These are phyloP conservation scores for Parastagonospora nodorum DNA, from an alignment of 2,329 filamentous ascomycete species.

Conservation along the genomic window DNA sequence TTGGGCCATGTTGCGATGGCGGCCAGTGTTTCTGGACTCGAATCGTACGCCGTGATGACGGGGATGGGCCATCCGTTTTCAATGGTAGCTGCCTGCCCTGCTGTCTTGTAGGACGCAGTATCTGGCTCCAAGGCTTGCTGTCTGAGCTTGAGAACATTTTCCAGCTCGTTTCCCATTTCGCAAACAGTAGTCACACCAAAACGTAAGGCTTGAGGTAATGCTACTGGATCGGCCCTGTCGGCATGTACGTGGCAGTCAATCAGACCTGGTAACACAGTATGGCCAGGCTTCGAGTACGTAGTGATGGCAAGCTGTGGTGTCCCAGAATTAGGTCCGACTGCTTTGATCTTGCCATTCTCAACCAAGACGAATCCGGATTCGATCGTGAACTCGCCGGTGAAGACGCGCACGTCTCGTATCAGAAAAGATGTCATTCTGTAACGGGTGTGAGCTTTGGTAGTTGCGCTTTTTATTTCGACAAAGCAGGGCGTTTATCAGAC, in stretches of 20 bases:
- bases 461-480: too few species aligned
- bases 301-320: conserved; percentile 18
- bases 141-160: conserved; percentile 34
- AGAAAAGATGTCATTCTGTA: conserved; percentile 44
- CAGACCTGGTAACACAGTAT: conserved; percentile 56
- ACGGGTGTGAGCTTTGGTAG: too few species aligned
- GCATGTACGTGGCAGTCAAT: conserved; percentile 59
- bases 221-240: conserved; percentile 46
- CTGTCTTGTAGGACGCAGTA: conserved; percentile 57
- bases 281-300: conserved; percentile 51
- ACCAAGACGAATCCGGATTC: conserved; percentile 50
- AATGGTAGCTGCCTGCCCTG: conserved; percentile 56
- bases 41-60: conserved; percentile 48
- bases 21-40: conserved; percentile 41
- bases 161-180: conserved; percentile 53
- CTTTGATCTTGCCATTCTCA: conserved; percentile 48
- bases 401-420: conserved; percentile 52
- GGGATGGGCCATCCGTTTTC: conserved; percentile 58
- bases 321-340: conserved; percentile 28
- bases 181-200: conserved; percentile 60
- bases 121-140: conserved; percentile 34
- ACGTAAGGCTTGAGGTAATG: conserved; percentile 51
- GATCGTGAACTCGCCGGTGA: conserved; percentile 52
- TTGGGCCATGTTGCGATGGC: conserved; percentile 56
- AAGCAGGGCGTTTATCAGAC: too few species aligned